Evolutionary conservation across 495 filamentous ascomycete genomes (phyloP).

Genomic region (Pseudotulostoma volvatum): DNA sequence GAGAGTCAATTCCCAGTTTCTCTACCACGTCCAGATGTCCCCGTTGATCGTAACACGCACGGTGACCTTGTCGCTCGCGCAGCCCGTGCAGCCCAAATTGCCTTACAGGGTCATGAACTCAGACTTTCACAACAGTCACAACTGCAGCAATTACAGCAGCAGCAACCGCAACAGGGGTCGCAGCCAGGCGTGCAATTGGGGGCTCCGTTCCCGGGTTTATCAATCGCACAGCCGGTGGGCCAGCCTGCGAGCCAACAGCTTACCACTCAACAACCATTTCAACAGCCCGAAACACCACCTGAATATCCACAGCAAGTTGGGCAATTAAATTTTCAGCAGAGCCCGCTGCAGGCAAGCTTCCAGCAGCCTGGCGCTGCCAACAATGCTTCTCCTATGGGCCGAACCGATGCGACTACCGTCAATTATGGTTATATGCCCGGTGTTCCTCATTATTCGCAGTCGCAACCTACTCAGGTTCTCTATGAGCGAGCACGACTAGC

Average conservation of each 20-base stretch:
- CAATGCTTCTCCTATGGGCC: constrained; percentile 18
- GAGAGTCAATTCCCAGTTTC: constrained; percentile 31
- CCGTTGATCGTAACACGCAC: constrained; percentile 30
- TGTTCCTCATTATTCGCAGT: constrained; percentile 49
- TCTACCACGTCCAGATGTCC: constrained; percentile 23
- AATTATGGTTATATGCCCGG: constrained; percentile 33
- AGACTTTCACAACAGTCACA: constrained; percentile 29
- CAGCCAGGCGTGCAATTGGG: constrained; percentile 11
- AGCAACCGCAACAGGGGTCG: constrained; percentile 17
- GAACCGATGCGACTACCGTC: constrained; percentile 19
- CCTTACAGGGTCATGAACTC: constrained; percentile 32
- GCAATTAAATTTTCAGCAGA: constrained; percentile 26
- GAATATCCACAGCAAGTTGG: constrained; percentile 21
- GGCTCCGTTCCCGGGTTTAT: constrained; percentile 9
- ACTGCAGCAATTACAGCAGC: constrained; percentile 18
- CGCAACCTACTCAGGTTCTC: constrained; percentile 57
- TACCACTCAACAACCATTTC: constrained; percentile 18
- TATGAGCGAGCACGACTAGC: constrained; percentile 73
- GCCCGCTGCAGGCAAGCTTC: constrained; percentile 26
- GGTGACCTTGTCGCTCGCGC: constrained; percentile 38
- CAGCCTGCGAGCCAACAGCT: constrained; percentile 7
- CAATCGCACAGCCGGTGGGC: constrained; percentile 9
- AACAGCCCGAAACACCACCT: constrained; percentile 25
- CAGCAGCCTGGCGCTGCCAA: constrained; percentile 31
- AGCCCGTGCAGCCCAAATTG: constrained; percentile 37